Conservation (phyloP, 495 filamentous ascomycete genomes). For the Baudoinia panamericana region DNA sequence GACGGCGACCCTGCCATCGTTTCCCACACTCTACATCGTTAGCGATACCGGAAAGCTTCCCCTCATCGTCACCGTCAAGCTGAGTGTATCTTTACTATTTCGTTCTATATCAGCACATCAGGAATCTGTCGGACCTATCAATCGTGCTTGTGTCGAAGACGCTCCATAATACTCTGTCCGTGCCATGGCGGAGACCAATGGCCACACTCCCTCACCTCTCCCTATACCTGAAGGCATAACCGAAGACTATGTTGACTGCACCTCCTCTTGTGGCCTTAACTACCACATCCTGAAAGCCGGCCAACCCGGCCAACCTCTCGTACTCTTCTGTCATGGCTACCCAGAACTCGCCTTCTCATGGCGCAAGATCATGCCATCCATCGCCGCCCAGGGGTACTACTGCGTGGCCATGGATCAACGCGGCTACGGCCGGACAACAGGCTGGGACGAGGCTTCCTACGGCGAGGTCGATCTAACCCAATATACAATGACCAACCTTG, state of each 20-base stretch:
- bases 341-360: constrained; percentile 59
- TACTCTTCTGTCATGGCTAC: constrained; percentile 53
- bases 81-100: no score
- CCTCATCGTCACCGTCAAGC: no score
- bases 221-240: constrained; percentile 41
- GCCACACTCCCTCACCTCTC: constrained; percentile 29
- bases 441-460: constrained; percentile 42
- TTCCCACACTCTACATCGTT: no score
- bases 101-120: no score
- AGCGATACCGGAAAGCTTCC: no score
- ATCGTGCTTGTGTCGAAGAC: no score
- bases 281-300: constrained; percentile 51
- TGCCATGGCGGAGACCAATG: no score
- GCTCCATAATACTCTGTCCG: no score
- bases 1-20: no score
- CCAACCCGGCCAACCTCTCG: constrained; percentile 36
- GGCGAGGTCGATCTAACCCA: constrained; percentile 41
- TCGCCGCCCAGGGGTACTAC: constrained; percentile 46
- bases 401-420: constrained; percentile 56
- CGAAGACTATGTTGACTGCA: constrained; percentile 38
- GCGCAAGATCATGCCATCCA: constrained; percentile 45
- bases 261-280: constrained; percentile 36
- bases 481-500: constrained; percentile 45
- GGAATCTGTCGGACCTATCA: not conserved
- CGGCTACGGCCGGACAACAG: constrained; percentile 53